Base-by-base conservation (phyloP, 2,329 filamentous ascomycete genomes). In the Chaetoscypha palmicola region DNA sequence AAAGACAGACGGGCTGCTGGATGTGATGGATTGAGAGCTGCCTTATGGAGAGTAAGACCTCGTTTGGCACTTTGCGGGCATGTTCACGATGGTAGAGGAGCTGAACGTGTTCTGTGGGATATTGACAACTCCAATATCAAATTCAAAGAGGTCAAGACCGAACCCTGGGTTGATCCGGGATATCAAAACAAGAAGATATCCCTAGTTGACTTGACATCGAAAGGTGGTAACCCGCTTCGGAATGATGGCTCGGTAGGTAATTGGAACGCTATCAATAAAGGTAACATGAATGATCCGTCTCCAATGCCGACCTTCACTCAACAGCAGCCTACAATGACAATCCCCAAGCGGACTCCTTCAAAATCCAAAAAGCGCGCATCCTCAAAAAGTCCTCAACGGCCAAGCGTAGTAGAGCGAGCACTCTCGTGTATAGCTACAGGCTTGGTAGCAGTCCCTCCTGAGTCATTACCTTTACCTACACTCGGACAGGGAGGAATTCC, bases 1-100 rank as follows among this genome's bases (percentile, higher is more conserved):
- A 59, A 58, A 10, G 59, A 60, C 19, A 58, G 64, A 9, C 61
- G 62, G 26, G 61, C 66, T 2, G 64, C 65, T 19, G 84, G 84
- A 2, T 89, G 83, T 56, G 71, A 77, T 52, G 70, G 67, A 11
- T 68, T 89, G 11, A 64, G 72, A 7, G 65, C 68, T 40, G 70
- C 72, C 0, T 64, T 88, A 19, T 76, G 73, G 70, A 66, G 73
- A 4, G 72, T 83, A 2, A 69, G 79, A 30, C 84, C 85, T 4
- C 67, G 69, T 42, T 65, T 89, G 38, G 76, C 77, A 16, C 68
- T 89, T 14, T 88, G 80, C 56, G 84, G 85, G 1, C 85, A 89
- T 61, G 74, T 86, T 22, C 83, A 89, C 60, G 75, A 79, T 49
- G 79, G 72, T 3, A 68, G 84, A 51, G 84, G 83, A 10, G 77